A percentile compares a stretch with the other conserved stretches of the same genome.
phyloP scores from a whole-genome alignment of 163 green algal species.

The Scenedesmus sp. region DNA sequence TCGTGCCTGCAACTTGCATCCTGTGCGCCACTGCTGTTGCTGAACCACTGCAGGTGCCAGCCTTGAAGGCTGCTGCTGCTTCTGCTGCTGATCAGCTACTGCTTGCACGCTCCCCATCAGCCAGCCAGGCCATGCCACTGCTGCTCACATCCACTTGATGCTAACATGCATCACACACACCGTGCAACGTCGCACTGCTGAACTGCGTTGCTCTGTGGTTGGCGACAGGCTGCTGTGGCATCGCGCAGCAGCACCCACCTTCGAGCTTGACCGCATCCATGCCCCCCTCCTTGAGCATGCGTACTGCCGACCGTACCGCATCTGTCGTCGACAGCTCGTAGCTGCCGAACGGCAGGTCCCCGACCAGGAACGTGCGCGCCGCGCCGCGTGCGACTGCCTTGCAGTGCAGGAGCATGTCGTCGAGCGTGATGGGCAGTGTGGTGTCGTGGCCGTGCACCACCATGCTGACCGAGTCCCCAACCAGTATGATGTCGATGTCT shows the following conservation, averaged over 20 bases:
- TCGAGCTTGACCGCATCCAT: conserved; percentile 99
- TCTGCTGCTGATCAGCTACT: neutral
- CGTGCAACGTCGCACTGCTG: too few relatives aligned
- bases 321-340: conserved; percentile 87
- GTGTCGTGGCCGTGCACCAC: conserved; percentile 99
- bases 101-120: too few relatives aligned
- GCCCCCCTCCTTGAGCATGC: conserved; percentile 96
- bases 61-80: neutral
- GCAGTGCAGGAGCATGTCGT: conserved; percentile 99
- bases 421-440: conserved; percentile 96
- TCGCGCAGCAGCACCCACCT: conserved; percentile 61
- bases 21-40: too few relatives aligned
- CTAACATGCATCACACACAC: too few relatives aligned
- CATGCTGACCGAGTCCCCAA: conserved; percentile 97
- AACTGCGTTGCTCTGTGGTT: too few relatives aligned
- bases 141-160: too few relatives aligned
- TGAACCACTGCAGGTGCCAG: too few relatives aligned
- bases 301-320: conserved; percentile 86
- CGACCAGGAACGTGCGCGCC: conserved; percentile 82
- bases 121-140: too few relatives aligned
- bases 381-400: conserved; percentile 64
- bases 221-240: too few relatives aligned
- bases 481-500: conserved; percentile 95
- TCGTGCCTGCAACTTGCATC: too few relatives aligned
- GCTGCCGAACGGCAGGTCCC: conserved; percentile 96